Evolutionary conservation across 1,284 basidiomycete species (phyloP).

Genomic region (Cryptococcus sp.): DNA sequence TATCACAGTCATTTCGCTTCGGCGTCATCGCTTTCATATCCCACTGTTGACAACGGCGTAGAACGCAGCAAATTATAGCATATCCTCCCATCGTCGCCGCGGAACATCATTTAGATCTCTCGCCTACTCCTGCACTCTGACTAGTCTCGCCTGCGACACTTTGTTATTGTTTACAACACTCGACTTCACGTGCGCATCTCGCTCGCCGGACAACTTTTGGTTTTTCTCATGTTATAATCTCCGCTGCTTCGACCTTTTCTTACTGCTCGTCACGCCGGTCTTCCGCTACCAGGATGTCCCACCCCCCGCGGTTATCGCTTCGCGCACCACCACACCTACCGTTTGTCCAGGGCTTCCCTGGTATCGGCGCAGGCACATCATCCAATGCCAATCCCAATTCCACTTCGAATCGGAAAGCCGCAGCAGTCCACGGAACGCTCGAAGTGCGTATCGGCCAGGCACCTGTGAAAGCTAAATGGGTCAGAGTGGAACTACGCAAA

Average conservation of each 20-base stretch:
- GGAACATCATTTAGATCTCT: too few relatives aligned
- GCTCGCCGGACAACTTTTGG: too few relatives aligned
- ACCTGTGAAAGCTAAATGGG: conserved; percentile 85
- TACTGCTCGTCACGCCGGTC: background rate
- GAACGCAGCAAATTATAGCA: too few relatives aligned
- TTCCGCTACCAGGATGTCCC: conserved; percentile 20
- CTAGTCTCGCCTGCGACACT: too few relatives aligned
- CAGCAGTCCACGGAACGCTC: conserved; percentile 59
- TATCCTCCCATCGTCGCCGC: too few relatives aligned
- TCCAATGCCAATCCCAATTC: too few relatives aligned
- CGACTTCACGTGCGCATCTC: too few relatives aligned
- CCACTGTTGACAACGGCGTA: too few relatives aligned
- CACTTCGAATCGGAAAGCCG: conserved; percentile 26
- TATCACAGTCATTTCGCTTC: background rate
- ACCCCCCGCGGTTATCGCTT: conserved; percentile 43
- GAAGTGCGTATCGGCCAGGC: conserved; percentile 70
- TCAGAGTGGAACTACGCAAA: conserved; percentile 81
- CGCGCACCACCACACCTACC: conserved; percentile 51
- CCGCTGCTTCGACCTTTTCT: background rate
- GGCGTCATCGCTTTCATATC: background rate
- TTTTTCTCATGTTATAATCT: background rate
- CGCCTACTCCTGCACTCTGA: too few relatives aligned
- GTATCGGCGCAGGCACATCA: conserved; percentile 30
- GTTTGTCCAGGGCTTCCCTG: conserved; percentile 51
- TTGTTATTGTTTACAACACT: too few relatives aligned